phyloP scores from a whole-genome alignment of 192 early-diverging fungal genomes.

The Gamsiella multidivaricata region DNA sequence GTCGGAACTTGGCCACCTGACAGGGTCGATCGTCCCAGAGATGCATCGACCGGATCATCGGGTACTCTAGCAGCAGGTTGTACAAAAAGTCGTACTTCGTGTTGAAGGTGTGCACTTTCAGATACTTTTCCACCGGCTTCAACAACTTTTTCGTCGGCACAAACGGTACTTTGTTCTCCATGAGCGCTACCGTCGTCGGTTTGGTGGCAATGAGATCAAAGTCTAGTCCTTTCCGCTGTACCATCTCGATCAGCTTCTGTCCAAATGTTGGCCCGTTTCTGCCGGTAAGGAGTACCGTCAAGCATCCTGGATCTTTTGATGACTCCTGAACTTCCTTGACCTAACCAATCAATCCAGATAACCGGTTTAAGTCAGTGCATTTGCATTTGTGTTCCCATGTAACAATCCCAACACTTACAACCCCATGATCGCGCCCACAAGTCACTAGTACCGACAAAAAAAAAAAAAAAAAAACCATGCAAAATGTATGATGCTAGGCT shows the following conservation, averaged over 20 bases:
- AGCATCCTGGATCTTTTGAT: constrained; percentile 41
- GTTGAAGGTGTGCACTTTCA: constrained; percentile 66
- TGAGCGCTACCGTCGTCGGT: constrained; percentile 31
- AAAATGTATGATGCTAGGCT: no score
- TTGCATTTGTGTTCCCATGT: no score
- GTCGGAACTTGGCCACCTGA: constrained; percentile 47
- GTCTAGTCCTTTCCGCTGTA: constrained; percentile 43
- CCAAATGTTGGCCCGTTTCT: constrained; percentile 55
- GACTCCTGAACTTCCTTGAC: constrained; percentile 59
- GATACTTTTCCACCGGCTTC: constrained; percentile 26
- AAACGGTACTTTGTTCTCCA: constrained; percentile 1
- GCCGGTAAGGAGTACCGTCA: constrained; percentile 46
- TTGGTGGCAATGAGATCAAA: constrained; percentile 71
- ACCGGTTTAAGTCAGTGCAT: not conserved
- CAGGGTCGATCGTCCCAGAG: constrained; percentile 71
- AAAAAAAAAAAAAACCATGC: no score
- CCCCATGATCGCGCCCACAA: not conserved
- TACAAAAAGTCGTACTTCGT: constrained; percentile 70
- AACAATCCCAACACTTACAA: no score
- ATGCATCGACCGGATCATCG: constrained; percentile 54
- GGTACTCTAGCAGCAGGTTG: constrained; percentile 61
- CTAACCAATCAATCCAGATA: constrained; percentile 26
- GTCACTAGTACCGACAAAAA: no score
- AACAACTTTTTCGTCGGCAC: constrained; percentile 19
- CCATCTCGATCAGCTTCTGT: constrained; percentile 51